phyloP scores from a whole-genome alignment of 345 rosid genomes.

The Syzygium aromaticum region DNA sequence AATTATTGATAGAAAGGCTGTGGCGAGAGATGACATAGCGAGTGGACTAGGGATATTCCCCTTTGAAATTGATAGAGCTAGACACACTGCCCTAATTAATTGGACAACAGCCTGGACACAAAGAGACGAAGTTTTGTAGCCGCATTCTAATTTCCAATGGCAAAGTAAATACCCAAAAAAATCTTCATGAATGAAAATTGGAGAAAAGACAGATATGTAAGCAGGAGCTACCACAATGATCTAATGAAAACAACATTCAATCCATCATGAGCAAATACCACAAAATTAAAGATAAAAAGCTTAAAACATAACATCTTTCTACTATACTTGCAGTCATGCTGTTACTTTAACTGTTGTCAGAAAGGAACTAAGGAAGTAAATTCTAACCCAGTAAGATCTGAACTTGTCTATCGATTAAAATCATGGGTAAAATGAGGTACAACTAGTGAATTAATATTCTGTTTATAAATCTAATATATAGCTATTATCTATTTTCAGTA shows the following conservation, averaged over 20 bases:
- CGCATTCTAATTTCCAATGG: background rate
- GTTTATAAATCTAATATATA: too few species aligned
- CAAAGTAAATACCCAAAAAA: background rate
- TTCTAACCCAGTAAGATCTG: background rate
- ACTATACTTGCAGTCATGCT: background rate
- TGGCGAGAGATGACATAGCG: background rate
- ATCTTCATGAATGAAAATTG: background rate
- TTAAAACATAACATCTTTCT: background rate
- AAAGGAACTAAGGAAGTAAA: background rate
- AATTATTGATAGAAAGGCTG: conserved; percentile 35
- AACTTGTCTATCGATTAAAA: background rate
- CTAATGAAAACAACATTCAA: background rate
- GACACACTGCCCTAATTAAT: conserved; percentile 16
- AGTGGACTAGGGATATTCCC: conserved; percentile 1
- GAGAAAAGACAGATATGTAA: background rate
- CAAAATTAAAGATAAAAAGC: background rate
- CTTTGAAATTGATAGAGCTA: conserved; percentile 7
- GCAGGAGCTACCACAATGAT: background rate
- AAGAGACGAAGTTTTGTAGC: background rate
- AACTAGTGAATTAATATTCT: too few species aligned
- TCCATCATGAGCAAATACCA: background rate
- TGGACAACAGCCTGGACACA: conserved; percentile 29
- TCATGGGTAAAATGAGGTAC: background rate
- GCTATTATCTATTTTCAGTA: too few species aligned
- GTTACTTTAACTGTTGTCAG: background rate